phyloP scores from a whole-genome alignment of 768 basidiomycete genomes.

The Suillus discolor region DNA sequence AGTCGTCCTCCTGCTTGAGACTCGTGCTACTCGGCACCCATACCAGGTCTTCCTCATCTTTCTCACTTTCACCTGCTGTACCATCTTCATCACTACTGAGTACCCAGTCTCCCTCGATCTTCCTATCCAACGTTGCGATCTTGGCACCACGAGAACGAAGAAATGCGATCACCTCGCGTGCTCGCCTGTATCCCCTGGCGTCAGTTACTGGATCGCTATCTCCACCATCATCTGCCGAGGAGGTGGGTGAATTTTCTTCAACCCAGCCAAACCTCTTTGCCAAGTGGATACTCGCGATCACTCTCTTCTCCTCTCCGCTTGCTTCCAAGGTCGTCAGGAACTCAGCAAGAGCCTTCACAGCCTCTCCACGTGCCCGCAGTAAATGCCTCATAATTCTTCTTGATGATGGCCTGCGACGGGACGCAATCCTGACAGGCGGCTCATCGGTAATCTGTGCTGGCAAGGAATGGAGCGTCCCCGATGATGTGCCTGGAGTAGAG shows the following conservation, averaged over 20 bases:
- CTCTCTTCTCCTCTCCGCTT: conserved; percentile 45
- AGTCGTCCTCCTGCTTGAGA: conserved; percentile 15
- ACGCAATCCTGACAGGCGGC: conserved; percentile 37
- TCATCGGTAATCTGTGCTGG: conserved; percentile 33
- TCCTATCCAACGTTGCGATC: conserved; percentile 50
- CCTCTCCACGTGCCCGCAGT: conserved; percentile 82
- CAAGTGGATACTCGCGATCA: conserved; percentile 54
- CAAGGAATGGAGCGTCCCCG: conserved; percentile 13
- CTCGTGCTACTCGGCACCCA: conserved; percentile 30
- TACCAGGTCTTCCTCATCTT: conserved; percentile 33
- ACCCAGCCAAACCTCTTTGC: conserved; percentile 43
- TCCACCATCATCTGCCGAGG: conserved; percentile 21
- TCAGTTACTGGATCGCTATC: conserved; percentile 25
- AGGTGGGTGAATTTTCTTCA: conserved; percentile 31
- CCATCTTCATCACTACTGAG: conserved; percentile 56
- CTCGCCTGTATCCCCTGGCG: conserved; percentile 59
- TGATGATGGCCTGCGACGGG: conserved; percentile 61
- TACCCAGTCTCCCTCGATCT: conserved; percentile 71
- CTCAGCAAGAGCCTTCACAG: conserved; percentile 70
- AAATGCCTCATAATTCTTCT: conserved; percentile 89
- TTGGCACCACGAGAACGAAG: conserved; percentile 73
- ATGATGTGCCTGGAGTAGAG: conserved; percentile 18
- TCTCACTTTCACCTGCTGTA: conserved; percentile 26
- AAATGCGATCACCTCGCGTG: conserved; percentile 72
- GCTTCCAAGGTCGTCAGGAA: conserved; percentile 70